Base-by-base conservation (phyloP, 1,139 yeast genomes). In the Protomyces macrosporus region DNA sequence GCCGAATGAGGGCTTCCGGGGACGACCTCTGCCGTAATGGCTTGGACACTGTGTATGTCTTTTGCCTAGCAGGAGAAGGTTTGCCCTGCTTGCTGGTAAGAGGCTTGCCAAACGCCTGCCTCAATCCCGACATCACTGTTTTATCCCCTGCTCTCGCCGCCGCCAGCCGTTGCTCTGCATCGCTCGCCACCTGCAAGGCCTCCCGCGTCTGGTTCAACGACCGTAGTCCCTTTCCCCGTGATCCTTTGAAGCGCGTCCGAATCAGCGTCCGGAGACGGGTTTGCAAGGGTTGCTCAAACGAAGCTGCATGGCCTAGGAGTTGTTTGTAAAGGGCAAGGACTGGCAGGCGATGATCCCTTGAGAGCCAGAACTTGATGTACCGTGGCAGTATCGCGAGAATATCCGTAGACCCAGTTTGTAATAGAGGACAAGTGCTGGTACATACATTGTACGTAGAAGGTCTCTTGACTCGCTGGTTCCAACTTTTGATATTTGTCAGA, bases 161-260 rank as follows among this genome's bases (percentile, higher is more conserved):
- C 16, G 5, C 40, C 39, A 57, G 30, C 9, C 36, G 37, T 6
- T 32, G 30, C n/a, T 57, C 40, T 10, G 55, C 55, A 32, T 42
- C 36, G 33, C 32, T 48, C 6, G 45, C 61, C 1, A 7, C 33
- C 50, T 40, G 35, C 16, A 58, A 33, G 9, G 56, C 56, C 14
- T 52, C 39, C 3, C 53, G 30, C 16, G 55, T 36, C 50, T 58
- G 32, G 30, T 5, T 7, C 12, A 39, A 34, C 16, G 45, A 45
- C 4, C 62, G 39, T 4, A 58, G 52, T 6, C 62, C 62, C 32
- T 58, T 58, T 48, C 62, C 62, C 3, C 12, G 33, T 5, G 62
- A 39, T 1, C 55, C 54, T 1, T 34, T n/a, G 35, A 58, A 58
- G 12, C 40, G 30, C n/a, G 14, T 12, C 5, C 52, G 40, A 6